phyloP scores from a whole-genome alignment of 2,329 filamentous ascomycete genomes.

The Alternaria sp. region DNA sequence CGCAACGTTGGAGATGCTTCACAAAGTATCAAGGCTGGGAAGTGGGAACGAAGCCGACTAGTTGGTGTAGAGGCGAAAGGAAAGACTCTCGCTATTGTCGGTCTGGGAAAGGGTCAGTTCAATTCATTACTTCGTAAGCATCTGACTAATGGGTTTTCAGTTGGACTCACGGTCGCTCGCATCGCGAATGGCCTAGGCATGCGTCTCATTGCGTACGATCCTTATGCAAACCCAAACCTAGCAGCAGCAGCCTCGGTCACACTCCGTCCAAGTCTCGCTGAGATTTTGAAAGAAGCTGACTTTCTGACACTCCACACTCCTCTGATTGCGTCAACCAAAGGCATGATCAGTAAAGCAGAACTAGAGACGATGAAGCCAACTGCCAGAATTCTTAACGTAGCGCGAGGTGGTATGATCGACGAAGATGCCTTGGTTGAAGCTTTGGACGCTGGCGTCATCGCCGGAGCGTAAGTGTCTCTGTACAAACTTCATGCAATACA shows the following conservation, averaged over 20 bases:
- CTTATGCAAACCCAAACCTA: constrained; percentile 77
- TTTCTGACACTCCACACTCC: constrained; percentile 86
- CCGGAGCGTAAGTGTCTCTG: constrained; percentile 62
- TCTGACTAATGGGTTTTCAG: constrained; percentile 47
- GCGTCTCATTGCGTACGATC: constrained; percentile 77
- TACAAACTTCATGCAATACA: too few species aligned
- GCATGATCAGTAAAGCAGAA: constrained; percentile 74
- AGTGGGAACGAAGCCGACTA: constrained; percentile 77
- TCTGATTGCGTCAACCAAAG: constrained; percentile 77
- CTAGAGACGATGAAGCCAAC: constrained; percentile 75
- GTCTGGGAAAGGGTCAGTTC: constrained; percentile 73
- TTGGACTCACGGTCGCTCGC: constrained; percentile 81
- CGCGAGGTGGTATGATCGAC: constrained; percentile 81
- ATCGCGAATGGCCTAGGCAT: constrained; percentile 81
- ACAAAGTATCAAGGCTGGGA: constrained; percentile 72
- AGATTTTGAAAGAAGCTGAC: constrained; percentile 72
- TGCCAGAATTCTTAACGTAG: constrained; percentile 79
- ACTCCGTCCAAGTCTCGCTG: constrained; percentile 64
- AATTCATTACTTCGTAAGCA: accelerated
- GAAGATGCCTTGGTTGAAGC: constrained; percentile 76
- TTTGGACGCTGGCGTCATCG: constrained; percentile 74
- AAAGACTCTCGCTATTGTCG: constrained; percentile 79
- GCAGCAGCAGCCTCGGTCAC: constrained; percentile 73
- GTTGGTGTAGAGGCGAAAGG: constrained; percentile 81
- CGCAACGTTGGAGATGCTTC: constrained; percentile 76